Conservation (phyloP, 139 green algal genomes). For the Coelastrella sp. region DNA sequence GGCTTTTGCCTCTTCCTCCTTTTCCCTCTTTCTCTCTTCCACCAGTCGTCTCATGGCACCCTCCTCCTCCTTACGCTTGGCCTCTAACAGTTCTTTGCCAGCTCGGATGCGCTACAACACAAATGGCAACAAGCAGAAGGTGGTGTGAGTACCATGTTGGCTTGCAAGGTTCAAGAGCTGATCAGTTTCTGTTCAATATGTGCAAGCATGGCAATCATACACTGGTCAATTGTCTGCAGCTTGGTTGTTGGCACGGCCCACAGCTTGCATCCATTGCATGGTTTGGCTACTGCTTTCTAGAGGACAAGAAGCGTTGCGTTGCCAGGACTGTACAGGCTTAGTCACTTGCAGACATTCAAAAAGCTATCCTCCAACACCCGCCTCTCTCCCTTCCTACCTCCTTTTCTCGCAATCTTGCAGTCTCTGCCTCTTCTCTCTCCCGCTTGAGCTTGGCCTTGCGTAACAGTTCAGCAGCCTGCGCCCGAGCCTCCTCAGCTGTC, state of each 20-base stretch:
- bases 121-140: background rate
- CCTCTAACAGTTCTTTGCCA: conserved; percentile 66
- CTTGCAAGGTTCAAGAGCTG: background rate
- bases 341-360: too few species aligned
- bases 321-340: too few species aligned
- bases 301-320: too few species aligned
- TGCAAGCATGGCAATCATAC: too few species aligned
- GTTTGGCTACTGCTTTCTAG: too few species aligned
- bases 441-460: conserved; percentile 73
- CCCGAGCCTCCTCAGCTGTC: conserved; percentile 80
- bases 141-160: background rate
- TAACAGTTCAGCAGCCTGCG: conserved; percentile 76
- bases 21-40: conserved; percentile 72
- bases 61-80: conserved; percentile 84
- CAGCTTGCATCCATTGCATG: too few species aligned
- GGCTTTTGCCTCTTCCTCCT: conserved; percentile 77
- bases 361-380: too few species aligned
- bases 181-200: too few species aligned
- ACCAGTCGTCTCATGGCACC: conserved; percentile 73
- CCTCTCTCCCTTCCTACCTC: too few species aligned
- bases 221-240: too few species aligned
- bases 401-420: conserved; percentile 53
- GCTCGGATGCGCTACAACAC: conserved; percentile 63
- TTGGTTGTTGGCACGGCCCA: too few species aligned
- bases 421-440: conserved; percentile 75